Conservation (phyloP, 768 basidiomycete species). For the Termitomyces sp. region DNA sequence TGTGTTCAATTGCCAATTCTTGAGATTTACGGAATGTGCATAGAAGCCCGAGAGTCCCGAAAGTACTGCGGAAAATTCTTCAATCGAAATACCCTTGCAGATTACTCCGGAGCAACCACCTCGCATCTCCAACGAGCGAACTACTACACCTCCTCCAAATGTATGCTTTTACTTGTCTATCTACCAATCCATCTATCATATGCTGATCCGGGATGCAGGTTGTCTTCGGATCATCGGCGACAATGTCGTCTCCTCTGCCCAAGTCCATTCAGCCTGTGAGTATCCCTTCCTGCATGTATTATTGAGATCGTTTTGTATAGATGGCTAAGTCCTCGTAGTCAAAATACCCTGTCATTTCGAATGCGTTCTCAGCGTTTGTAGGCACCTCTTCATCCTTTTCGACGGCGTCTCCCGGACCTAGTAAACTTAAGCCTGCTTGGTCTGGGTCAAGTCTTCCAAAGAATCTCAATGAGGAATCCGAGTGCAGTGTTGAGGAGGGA, state of each 20-base stretch:
- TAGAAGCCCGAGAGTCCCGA: not conserved
- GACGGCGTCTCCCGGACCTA: slow-evolving; percentile 11
- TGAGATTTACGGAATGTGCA: not conserved
- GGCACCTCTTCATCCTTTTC: slow-evolving; percentile 29
- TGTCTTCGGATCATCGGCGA: slow-evolving; percentile 12
- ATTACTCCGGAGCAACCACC: slow-evolving; percentile 8
- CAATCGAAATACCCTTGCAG: slow-evolving; percentile 2
- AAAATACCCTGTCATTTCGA: slow-evolving; percentile 12
- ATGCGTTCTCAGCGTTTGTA: slow-evolving; percentile 35
- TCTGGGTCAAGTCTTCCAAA: slow-evolving; percentile 1
- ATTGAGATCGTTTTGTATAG: not conserved
- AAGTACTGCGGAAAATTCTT: not conserved
- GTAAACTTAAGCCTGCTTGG: slow-evolving; percentile 15
- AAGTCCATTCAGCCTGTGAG: slow-evolving; percentile 13
- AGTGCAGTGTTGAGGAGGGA: not conserved
- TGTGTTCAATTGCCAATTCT: not conserved
- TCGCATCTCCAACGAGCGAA: not conserved
- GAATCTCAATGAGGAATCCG: not conserved
- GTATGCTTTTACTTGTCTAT: slow-evolving; percentile 3
- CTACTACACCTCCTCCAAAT: slow-evolving; percentile 4
- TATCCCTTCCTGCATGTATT: not conserved
- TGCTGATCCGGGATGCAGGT: slow-evolving; percentile 1
- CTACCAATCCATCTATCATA: no score
- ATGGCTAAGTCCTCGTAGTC: not conserved
- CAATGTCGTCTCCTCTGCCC: slow-evolving; percentile 11